phyloP scores from a whole-genome alignment of 768 basidiomycete genomes.

The Boletellus ananas region DNA sequence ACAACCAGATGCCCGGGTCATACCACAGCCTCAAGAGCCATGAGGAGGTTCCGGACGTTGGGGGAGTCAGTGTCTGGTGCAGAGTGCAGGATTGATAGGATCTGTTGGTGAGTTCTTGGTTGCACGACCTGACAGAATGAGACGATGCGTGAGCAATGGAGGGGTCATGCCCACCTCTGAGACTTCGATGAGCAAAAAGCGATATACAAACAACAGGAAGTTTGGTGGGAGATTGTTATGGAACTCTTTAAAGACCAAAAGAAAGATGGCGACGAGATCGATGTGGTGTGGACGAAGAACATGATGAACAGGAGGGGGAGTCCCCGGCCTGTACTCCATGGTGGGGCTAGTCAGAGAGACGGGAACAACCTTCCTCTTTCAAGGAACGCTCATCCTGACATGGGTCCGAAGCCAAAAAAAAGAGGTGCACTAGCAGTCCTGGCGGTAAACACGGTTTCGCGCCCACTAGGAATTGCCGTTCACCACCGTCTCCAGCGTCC shows the following conservation, averaged over 20 bases:
- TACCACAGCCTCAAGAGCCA: slow-evolving; percentile 43
- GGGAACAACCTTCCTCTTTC: slow-evolving; percentile 25
- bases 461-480: background rate
- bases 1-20: slow-evolving; percentile 11
- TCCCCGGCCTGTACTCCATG: slow-evolving; percentile 35
- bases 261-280: slow-evolving; percentile 58
- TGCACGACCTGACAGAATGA: slow-evolving; percentile 49
- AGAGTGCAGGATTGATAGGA: slow-evolving; percentile 41
- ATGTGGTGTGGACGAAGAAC: slow-evolving; percentile 76
- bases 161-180: slow-evolving; percentile 49
- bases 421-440: slow-evolving; percentile 29
- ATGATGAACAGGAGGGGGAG: slow-evolving; percentile 61
- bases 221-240: slow-evolving; percentile 49
- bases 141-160: background rate
- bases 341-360: background rate
- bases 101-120: slow-evolving; percentile 52
- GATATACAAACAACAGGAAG: slow-evolving; percentile 62
- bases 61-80: slow-evolving; percentile 44
- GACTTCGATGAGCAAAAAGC: slow-evolving; percentile 65
- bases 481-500: slow-evolving; percentile 30
- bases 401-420: slow-evolving; percentile 33
- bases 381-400: slow-evolving; percentile 1
- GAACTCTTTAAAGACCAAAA: slow-evolving; percentile 60
- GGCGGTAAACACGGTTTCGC: slow-evolving; percentile 22
- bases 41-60: slow-evolving; percentile 43